These are phyloP conservation scores for Fusarium anthophilum DNA, from an alignment of 2,329 filamentous ascomycete genomes.

Conservation along the genomic window DNA sequence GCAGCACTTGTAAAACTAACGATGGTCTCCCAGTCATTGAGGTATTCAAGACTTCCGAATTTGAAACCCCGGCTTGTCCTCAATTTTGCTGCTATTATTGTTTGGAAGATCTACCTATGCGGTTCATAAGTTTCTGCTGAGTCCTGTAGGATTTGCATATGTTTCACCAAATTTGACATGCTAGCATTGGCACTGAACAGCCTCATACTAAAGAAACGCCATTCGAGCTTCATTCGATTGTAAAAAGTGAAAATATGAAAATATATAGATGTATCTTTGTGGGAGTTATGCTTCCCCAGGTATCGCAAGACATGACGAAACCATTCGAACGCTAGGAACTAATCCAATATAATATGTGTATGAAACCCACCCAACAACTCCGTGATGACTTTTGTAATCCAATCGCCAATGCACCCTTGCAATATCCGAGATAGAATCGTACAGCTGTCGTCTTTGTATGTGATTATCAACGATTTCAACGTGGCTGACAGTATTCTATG, in stretches of 20 bases:
- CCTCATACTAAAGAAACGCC: background rate
- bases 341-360: conserved; percentile 33
- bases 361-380: conserved; percentile 37
- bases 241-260: conserved; percentile 30
- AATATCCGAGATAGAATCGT: conserved; percentile 30
- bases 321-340: conserved; percentile 38
- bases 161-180: background rate
- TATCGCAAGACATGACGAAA: conserved; percentile 27
- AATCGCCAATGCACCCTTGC: conserved; percentile 37
- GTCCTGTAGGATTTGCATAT: background rate
- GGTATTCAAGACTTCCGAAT: background rate
- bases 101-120: too few relatives aligned
- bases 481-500: conserved; percentile 46
- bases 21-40: background rate
- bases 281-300: conserved; percentile 4
- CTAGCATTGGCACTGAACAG: background rate
- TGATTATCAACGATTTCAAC: conserved; percentile 6
- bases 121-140: background rate
- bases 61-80: background rate
- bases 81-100: background rate
- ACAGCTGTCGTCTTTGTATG: conserved; percentile 26
- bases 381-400: conserved; percentile 40
- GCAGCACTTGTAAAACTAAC: background rate
- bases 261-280: conserved; percentile 14
- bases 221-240: background rate